Conservation (phyloP, 805 yeast species). For the Candida ficus region DNA sequence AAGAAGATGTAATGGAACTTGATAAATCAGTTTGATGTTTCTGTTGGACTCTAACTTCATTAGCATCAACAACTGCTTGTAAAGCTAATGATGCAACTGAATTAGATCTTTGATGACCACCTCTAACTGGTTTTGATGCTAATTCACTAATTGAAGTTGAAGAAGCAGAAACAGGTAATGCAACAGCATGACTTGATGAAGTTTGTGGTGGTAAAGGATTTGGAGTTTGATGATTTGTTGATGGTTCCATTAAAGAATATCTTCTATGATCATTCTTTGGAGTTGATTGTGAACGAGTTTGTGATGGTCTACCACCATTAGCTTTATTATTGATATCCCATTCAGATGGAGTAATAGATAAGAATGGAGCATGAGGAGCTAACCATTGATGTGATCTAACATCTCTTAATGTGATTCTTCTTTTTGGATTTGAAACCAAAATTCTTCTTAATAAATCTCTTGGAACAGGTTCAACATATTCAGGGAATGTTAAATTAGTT, state of each 20-base stretch:
- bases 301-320: conserved; percentile 12
- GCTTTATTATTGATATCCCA: conserved; percentile 58
- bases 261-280: conserved; percentile 27
- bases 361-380: conserved; percentile 72
- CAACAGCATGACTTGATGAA: conserved; percentile 55
- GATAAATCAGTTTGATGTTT: conserved; percentile 1
- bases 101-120: conserved; percentile 33
- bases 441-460: conserved; percentile 85
- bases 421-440: conserved; percentile 77
- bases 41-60: conserved; percentile 28
- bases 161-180: conserved; percentile 36
- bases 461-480: conserved; percentile 83
- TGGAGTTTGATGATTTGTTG: conserved; percentile 34
- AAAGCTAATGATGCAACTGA: conserved; percentile 58
- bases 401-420: conserved; percentile 61
- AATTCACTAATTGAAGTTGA: conserved; percentile 24
- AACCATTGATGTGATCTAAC: conserved; percentile 87
- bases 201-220: conserved; percentile 67
- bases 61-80: conserved; percentile 71
- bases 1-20: conserved; percentile 11
- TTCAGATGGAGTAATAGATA: conserved; percentile 80
- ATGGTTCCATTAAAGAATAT: conserved; percentile 39
- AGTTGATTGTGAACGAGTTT: conserved; percentile 13
- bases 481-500: conserved; percentile 93
- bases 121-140: conserved; percentile 12